These are phyloP conservation scores for Podospora appendiculata DNA, from an alignment of 495 filamentous ascomycete species.

Conservation along the genomic window DNA sequence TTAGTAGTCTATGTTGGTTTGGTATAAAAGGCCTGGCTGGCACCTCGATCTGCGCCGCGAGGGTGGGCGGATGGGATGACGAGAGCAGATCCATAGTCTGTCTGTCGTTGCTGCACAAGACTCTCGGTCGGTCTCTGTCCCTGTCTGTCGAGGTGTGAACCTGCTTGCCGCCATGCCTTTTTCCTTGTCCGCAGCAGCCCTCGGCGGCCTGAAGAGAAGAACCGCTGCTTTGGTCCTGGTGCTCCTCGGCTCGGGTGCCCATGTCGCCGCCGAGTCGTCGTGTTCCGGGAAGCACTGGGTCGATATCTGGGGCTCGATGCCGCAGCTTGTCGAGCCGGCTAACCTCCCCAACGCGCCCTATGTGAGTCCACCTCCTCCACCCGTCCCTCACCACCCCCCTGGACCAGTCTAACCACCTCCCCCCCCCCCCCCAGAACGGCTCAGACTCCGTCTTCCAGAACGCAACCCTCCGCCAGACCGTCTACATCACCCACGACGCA, in stretches of 20 bases:
- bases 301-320: conserved; percentile 51
- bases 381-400: neutral
- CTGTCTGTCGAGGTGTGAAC: too few species aligned
- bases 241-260: neutral
- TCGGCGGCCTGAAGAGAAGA: conserved; percentile 1
- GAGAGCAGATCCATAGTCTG: too few species aligned
- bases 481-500: conserved; percentile 42
- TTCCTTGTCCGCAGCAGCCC: neutral
- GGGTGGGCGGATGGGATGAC: too few species aligned
- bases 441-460: conserved; percentile 27
- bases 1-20: conserved; percentile 1
- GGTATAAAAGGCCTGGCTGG: neutral
- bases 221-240: neutral
- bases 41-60: too few species aligned
- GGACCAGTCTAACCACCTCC: neutral
- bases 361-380: conserved; percentile 36
- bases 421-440: conserved; percentile 14
- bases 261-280: neutral
- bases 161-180: neutral
- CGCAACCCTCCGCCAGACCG: conserved; percentile 54
- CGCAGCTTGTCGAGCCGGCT: conserved; percentile 46
- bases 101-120: too few species aligned
- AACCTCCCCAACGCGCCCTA: conserved; percentile 49
- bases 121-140: too few species aligned
- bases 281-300: conserved; percentile 39